Percentiles rank a stretch among this genome's conserved stretches.
Conservation (phyloP, 805 yeast genomes). For the Ogataea ganodermae region DNA sequence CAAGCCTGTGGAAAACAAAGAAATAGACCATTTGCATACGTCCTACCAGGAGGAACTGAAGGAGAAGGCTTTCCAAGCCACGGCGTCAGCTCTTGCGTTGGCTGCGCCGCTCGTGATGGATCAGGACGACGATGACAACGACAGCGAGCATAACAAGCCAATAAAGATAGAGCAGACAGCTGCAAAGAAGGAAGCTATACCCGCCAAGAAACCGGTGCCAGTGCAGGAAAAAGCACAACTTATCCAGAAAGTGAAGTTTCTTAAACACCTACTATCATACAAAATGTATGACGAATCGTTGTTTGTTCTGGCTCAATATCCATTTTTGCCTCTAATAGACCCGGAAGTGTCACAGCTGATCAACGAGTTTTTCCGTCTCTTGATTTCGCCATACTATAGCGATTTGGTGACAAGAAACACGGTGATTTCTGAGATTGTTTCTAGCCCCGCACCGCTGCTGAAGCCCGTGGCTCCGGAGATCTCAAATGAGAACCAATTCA, state of each 20-base stretch:
- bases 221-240: conserved; percentile 18
- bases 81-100: conserved; percentile 78
- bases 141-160: conserved; percentile 15
- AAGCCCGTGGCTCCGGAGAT: conserved; percentile 39
- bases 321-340: conserved; percentile 58
- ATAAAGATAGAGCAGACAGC: neutral
- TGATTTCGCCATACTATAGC: conserved; percentile 51
- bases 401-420: conserved; percentile 15
- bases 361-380: conserved; percentile 48
- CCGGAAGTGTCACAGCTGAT: conserved; percentile 49
- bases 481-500: conserved; percentile 43
- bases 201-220: conserved; percentile 7
- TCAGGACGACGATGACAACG: conserved; percentile 49
- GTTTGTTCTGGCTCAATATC: conserved; percentile 58
- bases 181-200: neutral
- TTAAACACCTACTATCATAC: conserved; percentile 54
- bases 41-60: conserved; percentile 50
- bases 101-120: conserved; percentile 83
- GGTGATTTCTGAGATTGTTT: neutral
- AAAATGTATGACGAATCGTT: conserved; percentile 67
- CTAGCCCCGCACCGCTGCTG: conserved; percentile 27
- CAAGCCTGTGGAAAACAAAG: conserved; percentile 22
- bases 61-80: conserved; percentile 58
- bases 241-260: conserved; percentile 45
- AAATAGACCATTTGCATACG: conserved; percentile 45